Evolutionary conservation across 352 stramenopile species (phyloP), one percentile per base, ranked within the genome.

Genomic region (Phytophthora quininea): DNA sequence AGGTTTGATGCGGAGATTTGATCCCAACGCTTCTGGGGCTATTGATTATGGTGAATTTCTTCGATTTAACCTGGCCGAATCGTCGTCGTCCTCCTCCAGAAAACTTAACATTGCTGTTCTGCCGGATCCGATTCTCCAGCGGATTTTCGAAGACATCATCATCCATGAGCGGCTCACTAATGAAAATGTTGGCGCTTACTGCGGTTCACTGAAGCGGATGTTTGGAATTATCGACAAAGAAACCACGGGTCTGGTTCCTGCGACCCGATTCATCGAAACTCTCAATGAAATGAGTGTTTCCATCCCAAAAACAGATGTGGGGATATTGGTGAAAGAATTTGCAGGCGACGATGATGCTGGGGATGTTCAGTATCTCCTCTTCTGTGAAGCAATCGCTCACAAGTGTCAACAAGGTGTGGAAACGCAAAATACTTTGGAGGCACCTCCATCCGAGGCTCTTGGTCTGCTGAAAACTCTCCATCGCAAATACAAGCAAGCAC

Each of bases 211-310:
- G 19, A 91, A 91, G 46, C 76, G 86, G 38, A 95, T 91, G 84
- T 92, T 92, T 64, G 76, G 68, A 15, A 95, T 93, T 45, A 81
- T 92, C 12, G 86, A 95, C 71, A 91, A 92, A 49, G 81, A 91
- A 8, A 84, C 75, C 1, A 84, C 72, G 1, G 84, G 86, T 4
- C 70, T 78, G 27, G 58, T 95, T 2, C 53, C 83, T 24, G 54
- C 49, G 19, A 70, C 50, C 14, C 67, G 77, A 33, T 93, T 95
- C 59, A 55, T 78, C 11, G 73, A 90, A 52, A 88, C 81, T 2
- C 64, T 95, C 14, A 69, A 76, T 8, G 84, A 91, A 19, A 88
- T 92, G 78, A 80, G 81, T 33, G 75, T 92, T 49, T 60, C 49
- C 0, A 32, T 92, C 0, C 43, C 71, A 2, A 71, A 72, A 24